Base-by-base conservation (phyloP, 352 stramenopile genomes). In the Globisporangium rhizosaccharum region DNA sequence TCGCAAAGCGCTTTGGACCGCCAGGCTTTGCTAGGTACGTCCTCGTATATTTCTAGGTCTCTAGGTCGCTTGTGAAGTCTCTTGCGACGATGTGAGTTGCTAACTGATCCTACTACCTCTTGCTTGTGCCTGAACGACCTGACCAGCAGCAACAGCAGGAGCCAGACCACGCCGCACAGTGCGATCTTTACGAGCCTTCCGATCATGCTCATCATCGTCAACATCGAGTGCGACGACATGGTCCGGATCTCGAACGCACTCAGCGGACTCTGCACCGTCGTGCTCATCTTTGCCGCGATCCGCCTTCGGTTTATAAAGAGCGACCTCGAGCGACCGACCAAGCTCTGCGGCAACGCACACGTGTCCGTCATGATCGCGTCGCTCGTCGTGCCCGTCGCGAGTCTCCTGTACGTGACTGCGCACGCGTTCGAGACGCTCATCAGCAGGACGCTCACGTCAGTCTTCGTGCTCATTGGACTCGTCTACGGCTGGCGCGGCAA, bases 131-230 rank as follows among this genome's bases (percentile, higher is more conserved):
- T 1, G 23, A 23, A 23, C 23, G 23, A 23, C 12, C 60, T 42
- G n/a, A 6, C 18, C 10, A 33, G 47, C 30, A 75, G 56, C 14
- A 76, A 60, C 17, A 72, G 56, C 39, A 56, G 61, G 11, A 49
- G 47, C 0, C 55, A 66, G 57, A 62, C 57, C 36, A 71, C 53
- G 10, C 44, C 67, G 12, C 51, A 82, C 55, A 68, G 75, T 17
- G 77, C 79, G 0, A 76, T 85, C 36, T 82, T 78, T 63, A 73
- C 70, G 61, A 84, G 71, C 50, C 62, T 87, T 47, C 75, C 75
- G 2, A 73, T 85, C 50, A 79, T 84, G 51, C 69, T 87, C 20
- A 73, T 85, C 3, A 65, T 87, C 44, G 65, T 82, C 23, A 84
- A 79, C 53, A 65, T 80, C 26, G 71, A 80, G 52, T 72, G 66